These are phyloP conservation scores for Neopestalotiopsis sp. DNA, from an alignment of 2,329 filamentous ascomycete genomes.

Conservation along the genomic window DNA sequence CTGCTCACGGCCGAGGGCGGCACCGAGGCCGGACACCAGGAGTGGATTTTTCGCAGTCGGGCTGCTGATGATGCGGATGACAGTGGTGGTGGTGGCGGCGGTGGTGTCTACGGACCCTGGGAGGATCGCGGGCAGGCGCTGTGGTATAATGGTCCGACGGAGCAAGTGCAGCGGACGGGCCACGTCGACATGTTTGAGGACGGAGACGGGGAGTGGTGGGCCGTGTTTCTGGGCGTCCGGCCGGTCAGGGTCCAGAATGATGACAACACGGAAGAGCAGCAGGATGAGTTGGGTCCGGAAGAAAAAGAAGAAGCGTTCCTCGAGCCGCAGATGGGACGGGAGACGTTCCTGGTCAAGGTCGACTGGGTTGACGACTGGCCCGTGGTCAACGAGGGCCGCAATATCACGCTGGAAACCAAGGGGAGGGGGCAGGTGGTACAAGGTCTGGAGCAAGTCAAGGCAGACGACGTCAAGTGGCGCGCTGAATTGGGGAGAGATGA, in stretches of 20 bases:
- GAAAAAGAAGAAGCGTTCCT: conserved; percentile 29
- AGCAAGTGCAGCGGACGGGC: conserved; percentile 55
- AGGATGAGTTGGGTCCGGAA: too few relatives aligned
- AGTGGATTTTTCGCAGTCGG: conserved; percentile 55
- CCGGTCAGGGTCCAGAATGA: conserved; percentile 34
- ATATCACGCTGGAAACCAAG: conserved; percentile 44
- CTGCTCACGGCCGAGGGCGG: conserved; percentile 47
- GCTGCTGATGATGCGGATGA: not conserved
- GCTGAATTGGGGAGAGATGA: conserved; percentile 38
- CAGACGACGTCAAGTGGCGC: conserved; percentile 38
- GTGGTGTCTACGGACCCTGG: conserved; percentile 53
- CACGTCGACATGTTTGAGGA: conserved; percentile 55
- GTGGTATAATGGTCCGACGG: conserved; percentile 49
- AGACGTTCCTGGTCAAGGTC: conserved; percentile 55
- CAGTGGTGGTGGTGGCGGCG: conserved; percentile 22
- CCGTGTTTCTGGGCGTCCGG: conserved; percentile 51
- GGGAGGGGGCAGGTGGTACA: conserved; percentile 32
- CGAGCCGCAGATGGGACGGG: conserved; percentile 50
- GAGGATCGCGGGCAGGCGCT: conserved; percentile 49
- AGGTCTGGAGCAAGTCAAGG: conserved; percentile 24
- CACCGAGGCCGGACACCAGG: conserved; percentile 54
- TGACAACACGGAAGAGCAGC: not conserved
- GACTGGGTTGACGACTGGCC: conserved; percentile 58
- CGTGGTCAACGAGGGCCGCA: conserved; percentile 51
- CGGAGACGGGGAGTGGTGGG: conserved; percentile 50